Evolutionary conservation across 371 early-diverging fungal genomes (phyloP).

Genomic region (Entomophthora muscae): DNA sequence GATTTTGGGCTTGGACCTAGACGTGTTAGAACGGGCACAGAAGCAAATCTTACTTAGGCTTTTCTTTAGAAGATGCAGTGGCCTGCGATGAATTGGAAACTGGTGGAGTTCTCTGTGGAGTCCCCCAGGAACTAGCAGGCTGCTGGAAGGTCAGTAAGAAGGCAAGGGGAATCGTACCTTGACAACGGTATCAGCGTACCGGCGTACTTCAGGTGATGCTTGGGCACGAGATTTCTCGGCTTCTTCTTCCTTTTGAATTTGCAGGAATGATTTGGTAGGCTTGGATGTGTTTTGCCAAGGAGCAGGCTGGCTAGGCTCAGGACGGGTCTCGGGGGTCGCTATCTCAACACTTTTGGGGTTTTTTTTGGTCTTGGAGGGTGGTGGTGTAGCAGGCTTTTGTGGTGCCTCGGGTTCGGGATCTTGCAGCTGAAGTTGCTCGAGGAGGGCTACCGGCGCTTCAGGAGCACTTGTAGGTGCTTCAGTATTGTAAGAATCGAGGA

Average conservation of each 20-base stretch:
- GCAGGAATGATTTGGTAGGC: constrained; percentile 50
- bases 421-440: background rate
- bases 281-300: constrained; percentile 28
- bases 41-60: constrained; percentile 14
- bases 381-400: background rate
- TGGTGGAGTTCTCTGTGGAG: constrained; percentile 6
- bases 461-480: background rate
- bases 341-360: background rate
- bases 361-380: background rate
- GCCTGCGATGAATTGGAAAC: background rate
- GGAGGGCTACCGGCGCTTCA: background rate
- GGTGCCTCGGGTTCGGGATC: background rate
- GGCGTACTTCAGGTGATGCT: constrained; percentile 14
- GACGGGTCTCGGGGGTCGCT: background rate
- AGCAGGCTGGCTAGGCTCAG: background rate
- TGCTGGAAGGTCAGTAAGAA: too few species aligned
- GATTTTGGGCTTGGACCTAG: constrained; percentile 8
- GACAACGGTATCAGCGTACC: constrained; percentile 26
- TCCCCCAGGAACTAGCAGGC: too few species aligned
- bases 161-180: background rate
- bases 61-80: constrained; percentile 5
- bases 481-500: too few species aligned
- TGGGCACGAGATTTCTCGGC: constrained; percentile 20
- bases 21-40: constrained; percentile 7
- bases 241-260: constrained; percentile 60